These are phyloP conservation scores for Metschnikowia henanensis DNA, from an alignment of 805 yeast species.

Conservation along the genomic window DNA sequence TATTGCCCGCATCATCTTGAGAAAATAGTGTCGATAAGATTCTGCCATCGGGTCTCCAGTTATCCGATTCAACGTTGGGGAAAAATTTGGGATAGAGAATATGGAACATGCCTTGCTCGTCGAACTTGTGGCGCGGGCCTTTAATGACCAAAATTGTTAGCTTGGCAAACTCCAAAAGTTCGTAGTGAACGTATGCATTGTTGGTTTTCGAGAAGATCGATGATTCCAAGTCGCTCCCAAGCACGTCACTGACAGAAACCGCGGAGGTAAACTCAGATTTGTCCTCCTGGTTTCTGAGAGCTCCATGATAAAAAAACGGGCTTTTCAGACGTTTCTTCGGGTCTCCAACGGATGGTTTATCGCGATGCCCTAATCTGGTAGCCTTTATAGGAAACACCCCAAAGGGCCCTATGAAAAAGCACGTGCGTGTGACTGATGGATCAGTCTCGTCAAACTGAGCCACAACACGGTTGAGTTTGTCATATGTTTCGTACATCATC, in stretches of 20 bases:
- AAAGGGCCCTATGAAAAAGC: constrained; percentile 11
- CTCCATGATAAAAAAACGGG: too few relatives aligned
- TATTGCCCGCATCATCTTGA: constrained; percentile 6
- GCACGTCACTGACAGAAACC: constrained; percentile 3
- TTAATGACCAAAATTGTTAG: constrained; percentile 43
- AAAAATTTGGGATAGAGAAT: constrained; percentile 45
- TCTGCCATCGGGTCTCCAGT: constrained; percentile 33
- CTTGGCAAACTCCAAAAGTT: constrained; percentile 36
- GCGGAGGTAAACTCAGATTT: neutral
- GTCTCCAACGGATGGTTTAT: too few relatives aligned
- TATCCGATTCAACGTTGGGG: constrained; percentile 42
- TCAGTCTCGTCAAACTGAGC: constrained; percentile 29
- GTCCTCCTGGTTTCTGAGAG: too few relatives aligned
- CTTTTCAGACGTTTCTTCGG: too few relatives aligned
- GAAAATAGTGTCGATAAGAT: constrained; percentile 20
- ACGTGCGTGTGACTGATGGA: neutral
- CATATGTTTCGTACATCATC: constrained; percentile 37
- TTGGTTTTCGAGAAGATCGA: constrained; percentile 27
- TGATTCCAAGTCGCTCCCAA: constrained; percentile 19
- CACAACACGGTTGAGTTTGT: constrained; percentile 39
- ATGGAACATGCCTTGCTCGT: constrained; percentile 44
- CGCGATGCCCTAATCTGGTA: neutral
- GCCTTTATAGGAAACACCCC: constrained; percentile 6
- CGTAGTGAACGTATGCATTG: constrained; percentile 36
- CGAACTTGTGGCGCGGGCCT: constrained; percentile 36